Conservation (phyloP, 305 asterid genomes). For the Fraxinus nigra region DNA sequence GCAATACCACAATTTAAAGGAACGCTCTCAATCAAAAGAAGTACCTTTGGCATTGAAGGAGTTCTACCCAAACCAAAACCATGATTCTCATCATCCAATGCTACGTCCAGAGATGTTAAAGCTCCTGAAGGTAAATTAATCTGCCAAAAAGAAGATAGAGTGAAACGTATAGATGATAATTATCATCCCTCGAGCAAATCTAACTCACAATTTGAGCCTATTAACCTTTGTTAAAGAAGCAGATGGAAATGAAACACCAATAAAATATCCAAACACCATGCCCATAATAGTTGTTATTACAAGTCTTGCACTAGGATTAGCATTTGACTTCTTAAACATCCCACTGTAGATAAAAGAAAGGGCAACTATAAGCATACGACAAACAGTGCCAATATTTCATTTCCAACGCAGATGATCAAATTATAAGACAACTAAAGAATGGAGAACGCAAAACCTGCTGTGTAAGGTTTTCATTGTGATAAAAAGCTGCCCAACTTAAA, state of each 20-base stretch:
- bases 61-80: slow-evolving; percentile 58
- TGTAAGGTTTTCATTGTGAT: slow-evolving; percentile 73
- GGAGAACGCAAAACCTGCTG: slow-evolving; percentile 59
- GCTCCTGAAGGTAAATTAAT: slow-evolving; percentile 69
- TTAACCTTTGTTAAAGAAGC: slow-evolving; percentile 63
- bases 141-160: slow-evolving; percentile 41
- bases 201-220: neutral
- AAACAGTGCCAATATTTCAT: slow-evolving; percentile 3
- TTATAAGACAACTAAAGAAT: neutral
- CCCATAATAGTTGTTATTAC: slow-evolving; percentile 66
- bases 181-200: neutral
- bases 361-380: neutral
- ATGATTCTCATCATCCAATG: slow-evolving; percentile 44
- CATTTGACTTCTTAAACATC: slow-evolving; percentile 56
- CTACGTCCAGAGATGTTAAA: slow-evolving; percentile 45
- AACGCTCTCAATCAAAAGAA: slow-evolving; percentile 9
- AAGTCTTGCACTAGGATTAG: slow-evolving; percentile 40
- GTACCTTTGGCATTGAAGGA: slow-evolving; percentile 67
- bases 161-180: slow-evolving; percentile 9
- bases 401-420: neutral
- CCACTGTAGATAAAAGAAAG: slow-evolving; percentile 45
- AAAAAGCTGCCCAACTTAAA: slow-evolving; percentile 44
- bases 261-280: slow-evolving; percentile 72
- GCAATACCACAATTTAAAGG: slow-evolving; percentile 13
- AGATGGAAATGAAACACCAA: slow-evolving; percentile 78